Base-by-base conservation (phyloP, 805 yeast genomes). In the Vanderwaltozyma tropicalis region DNA sequence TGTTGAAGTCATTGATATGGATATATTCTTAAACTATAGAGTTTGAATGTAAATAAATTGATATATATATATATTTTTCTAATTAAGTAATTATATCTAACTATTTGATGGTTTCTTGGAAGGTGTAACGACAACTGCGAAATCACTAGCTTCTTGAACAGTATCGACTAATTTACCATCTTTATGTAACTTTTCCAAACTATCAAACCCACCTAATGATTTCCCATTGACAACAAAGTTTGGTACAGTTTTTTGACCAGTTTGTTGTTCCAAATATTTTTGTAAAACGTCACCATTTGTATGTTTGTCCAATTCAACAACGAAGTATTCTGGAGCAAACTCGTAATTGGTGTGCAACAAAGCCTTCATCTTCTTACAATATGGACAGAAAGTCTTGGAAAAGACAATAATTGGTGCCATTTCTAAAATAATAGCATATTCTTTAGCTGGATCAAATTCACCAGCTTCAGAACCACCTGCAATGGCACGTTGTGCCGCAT, bases 211-310 rank as follows among this genome's bases (percentile, higher is more conserved):
- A 28, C 98, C 98, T 46, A 82, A 71, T 34, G 89, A 78, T 19
- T 71, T 57, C 8, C 82, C 80, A 39, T 78, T 80, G 38, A 89
- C 72, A 38, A 85, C 67, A 16, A 92, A 72, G 55, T 92, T 92
- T 19, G 98, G 98, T 12, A 92, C 98, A 0, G 97, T 89, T 21
- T 63, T 63, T 48, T 96, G 76, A 6, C 92, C 94, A 4, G 95
- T 76, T 40, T 70, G 59, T 35, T 69, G 65, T 14, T 69, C 80
- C 37, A 92, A 68, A 58, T 80, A 80, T 14, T 66, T 72, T 61
- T 88, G 96, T 42, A 92, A 68, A 43, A 72, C 80, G 3, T 63
- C 57, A 1, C 96, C 96, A 55, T 85, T 71, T 35, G 71, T 67
- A 57, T 86, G 94, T 50, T 68, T 69, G 61, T 89, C 96, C 37